Percentiles rank a stretch among this genome's conserved stretches.
These are phyloP conservation scores for Aspergillus arachidicola DNA, from an alignment of 2,329 filamentous ascomycete genomes.

Conservation along the genomic window DNA sequence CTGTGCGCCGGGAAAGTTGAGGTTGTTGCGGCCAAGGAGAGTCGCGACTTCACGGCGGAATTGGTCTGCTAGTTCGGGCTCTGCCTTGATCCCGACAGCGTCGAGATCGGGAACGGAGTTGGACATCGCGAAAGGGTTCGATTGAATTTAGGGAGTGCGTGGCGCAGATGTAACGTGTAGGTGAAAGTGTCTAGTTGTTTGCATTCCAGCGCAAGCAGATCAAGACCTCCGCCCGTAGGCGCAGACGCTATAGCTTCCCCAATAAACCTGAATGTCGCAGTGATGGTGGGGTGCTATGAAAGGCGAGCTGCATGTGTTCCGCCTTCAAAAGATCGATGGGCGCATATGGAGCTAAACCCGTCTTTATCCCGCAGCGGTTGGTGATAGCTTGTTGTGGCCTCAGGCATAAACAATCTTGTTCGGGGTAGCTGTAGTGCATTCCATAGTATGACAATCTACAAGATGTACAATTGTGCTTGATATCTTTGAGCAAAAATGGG, in stretches of 20 bases:
- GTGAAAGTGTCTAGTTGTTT: constrained; percentile 1
- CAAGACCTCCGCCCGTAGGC: constrained; percentile 26
- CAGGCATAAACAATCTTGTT: constrained; percentile 21
- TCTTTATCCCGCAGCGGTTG: neutral
- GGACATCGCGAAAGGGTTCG: constrained; percentile 31
- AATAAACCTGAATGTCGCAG: constrained; percentile 1
- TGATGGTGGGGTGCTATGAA: constrained; percentile 8
- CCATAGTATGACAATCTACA: no score
- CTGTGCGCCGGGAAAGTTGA: constrained; percentile 83
- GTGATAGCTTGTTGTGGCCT: constrained; percentile 20
- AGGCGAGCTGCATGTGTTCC: neutral
- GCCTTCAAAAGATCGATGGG: constrained; percentile 1
- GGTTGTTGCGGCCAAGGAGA: constrained; percentile 70
- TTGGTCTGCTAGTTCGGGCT: constrained; percentile 59
- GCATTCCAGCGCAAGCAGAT: constrained; percentile 5
- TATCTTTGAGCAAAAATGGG: no score
- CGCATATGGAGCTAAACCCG: constrained; percentile 7
- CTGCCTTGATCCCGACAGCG: constrained; percentile 62
- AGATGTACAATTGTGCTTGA: no score
- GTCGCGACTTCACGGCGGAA: constrained; percentile 74
- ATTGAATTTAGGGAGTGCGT: constrained; percentile 1
- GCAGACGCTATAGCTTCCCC: constrained; percentile 15
- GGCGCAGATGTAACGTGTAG: constrained; percentile 1
- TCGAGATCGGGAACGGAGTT: constrained; percentile 46
- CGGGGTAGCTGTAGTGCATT: no score